Percentiles rank a stretch among this genome's conserved stretches.
These are phyloP conservation scores for Hypoxylon subgilvum DNA, from an alignment of 495 filamentous ascomycete species.

Conservation along the genomic window DNA sequence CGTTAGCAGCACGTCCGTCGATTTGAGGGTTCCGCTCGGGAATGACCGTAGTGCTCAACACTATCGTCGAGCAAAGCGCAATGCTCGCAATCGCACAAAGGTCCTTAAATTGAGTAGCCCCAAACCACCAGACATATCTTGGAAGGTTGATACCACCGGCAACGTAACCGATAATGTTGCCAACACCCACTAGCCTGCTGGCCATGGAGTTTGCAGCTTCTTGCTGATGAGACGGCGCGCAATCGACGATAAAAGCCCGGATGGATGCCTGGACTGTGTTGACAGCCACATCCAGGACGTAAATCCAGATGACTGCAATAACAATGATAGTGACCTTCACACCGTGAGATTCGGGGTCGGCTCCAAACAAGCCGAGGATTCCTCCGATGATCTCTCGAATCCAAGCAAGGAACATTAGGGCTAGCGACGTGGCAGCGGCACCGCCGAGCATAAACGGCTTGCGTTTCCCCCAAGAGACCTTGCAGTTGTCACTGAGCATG, in stretches of 20 bases:
- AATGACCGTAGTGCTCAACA: slow-evolving; percentile 68
- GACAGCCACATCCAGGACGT: slow-evolving; percentile 86
- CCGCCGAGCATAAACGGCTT: slow-evolving; percentile 88
- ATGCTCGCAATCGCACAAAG: slow-evolving; percentile 82
- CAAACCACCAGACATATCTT: slow-evolving; percentile 72
- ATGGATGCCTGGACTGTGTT: slow-evolving; percentile 93
- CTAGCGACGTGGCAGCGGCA: slow-evolving; percentile 71
- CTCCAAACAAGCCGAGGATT: slow-evolving; percentile 74
- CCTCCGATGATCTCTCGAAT: slow-evolving; percentile 76
- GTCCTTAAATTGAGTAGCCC: slow-evolving; percentile 85
- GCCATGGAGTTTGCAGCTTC: slow-evolving; percentile 88
- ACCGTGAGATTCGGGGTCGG: slow-evolving; percentile 62
- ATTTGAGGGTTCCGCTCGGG: slow-evolving; percentile 78
- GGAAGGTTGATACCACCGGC: slow-evolving; percentile 81
- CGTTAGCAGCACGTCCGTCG: slow-evolving; percentile 64
- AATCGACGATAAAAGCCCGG: slow-evolving; percentile 89
- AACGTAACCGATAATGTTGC: slow-evolving; percentile 85
- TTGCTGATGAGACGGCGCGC: slow-evolving; percentile 87
- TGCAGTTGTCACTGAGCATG: slow-evolving; percentile 86
- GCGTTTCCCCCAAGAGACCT: slow-evolving; percentile 78
- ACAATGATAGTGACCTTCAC: slow-evolving; percentile 68
- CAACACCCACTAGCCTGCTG: slow-evolving; percentile 76
- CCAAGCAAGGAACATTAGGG: slow-evolving; percentile 81
- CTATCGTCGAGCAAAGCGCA: slow-evolving; percentile 68
- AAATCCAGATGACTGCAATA: slow-evolving; percentile 80